Evolutionary conservation across 2,329 filamentous ascomycete species (phyloP).

Genomic region (Myrmaecium sp.): DNA sequence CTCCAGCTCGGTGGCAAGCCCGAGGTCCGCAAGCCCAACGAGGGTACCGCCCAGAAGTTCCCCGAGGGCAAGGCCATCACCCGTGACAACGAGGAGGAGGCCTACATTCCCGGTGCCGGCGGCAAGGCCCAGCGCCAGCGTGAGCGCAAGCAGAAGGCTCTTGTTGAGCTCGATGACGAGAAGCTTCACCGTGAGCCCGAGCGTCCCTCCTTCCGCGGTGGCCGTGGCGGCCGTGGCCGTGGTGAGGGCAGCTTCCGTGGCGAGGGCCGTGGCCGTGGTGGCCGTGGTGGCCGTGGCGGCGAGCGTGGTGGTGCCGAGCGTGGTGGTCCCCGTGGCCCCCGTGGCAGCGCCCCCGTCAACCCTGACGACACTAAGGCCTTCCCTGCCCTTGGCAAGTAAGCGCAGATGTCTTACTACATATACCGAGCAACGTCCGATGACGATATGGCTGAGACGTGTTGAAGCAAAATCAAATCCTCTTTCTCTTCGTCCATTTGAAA

Average conservation of each 20-base stretch:
- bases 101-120: slow-evolving; percentile 54
- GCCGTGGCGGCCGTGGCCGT: slow-evolving; percentile 26
- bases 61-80: slow-evolving; percentile 55
- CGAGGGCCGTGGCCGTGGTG: slow-evolving; percentile 35
- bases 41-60: slow-evolving; percentile 93
- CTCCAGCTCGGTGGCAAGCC: slow-evolving; percentile 48
- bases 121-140: slow-evolving; percentile 73
- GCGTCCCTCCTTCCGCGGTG: slow-evolving; percentile 12
- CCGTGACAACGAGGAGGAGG: slow-evolving; percentile 42
- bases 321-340: slow-evolving; percentile 35
- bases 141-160: slow-evolving; percentile 81
- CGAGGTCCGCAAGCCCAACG: slow-evolving; percentile 77
- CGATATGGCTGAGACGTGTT: too few relatives aligned
- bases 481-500: too few relatives aligned
- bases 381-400: slow-evolving; percentile 33
- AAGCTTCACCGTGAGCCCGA: slow-evolving; percentile 39
- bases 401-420: too few relatives aligned
- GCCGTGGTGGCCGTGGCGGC: slow-evolving; percentile 25
- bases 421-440: too few relatives aligned
- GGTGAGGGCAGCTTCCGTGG: slow-evolving; percentile 33
- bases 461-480: too few relatives aligned
- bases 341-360: slow-evolving; percentile 30
- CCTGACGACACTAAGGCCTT: slow-evolving; percentile 34
- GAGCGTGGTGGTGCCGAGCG: slow-evolving; percentile 22
- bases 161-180: slow-evolving; percentile 71